phyloP scores from a whole-genome alignment of 805 yeast genomes.

The Lipomyces anomalus region DNA sequence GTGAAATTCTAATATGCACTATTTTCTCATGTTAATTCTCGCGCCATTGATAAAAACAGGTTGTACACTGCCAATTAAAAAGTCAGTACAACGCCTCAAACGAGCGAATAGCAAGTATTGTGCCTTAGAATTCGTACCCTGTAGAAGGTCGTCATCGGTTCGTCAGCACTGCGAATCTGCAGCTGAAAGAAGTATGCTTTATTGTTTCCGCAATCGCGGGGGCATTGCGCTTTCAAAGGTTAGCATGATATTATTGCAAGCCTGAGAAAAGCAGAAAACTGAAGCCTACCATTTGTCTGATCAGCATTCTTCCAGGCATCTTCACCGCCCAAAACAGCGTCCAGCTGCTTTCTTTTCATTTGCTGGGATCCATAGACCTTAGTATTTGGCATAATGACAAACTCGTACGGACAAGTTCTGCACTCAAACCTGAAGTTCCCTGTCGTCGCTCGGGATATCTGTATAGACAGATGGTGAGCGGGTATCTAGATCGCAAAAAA shows the following conservation, averaged over 20 bases:
- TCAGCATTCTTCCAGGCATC: constrained; percentile 99
- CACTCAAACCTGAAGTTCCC: constrained; percentile 67
- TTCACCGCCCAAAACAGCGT: constrained; percentile 92
- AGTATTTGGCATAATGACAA: constrained; percentile 68
- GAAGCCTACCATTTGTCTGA: constrained; percentile 53
- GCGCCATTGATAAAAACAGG: constrained; percentile 93
- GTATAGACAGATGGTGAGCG: constrained; percentile 6
- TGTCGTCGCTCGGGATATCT: constrained; percentile 54
- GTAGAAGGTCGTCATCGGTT: constrained; percentile 98
- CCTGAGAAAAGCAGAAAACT: background rate
- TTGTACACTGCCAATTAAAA: constrained; percentile 52
- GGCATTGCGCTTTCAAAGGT: constrained; percentile 63
- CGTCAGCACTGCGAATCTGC: constrained; percentile 97
- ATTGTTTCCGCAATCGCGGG: constrained; percentile 80
- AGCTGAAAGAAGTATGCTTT: constrained; percentile 95
- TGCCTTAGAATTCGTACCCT: constrained; percentile 37
- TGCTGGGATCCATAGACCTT: constrained; percentile 80
- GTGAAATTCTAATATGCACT: too few relatives aligned
- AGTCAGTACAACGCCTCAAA: background rate
- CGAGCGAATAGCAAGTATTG: background rate
- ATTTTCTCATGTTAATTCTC: too few relatives aligned
- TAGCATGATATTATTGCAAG: background rate
- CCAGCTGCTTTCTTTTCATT: constrained; percentile 82
- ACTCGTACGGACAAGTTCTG: constrained; percentile 92
- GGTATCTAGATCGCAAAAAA: too few relatives aligned